These are phyloP conservation scores for Arthrobotrys pseudoclavata DNA, from an alignment of 2,329 filamentous ascomycete genomes.

Conservation along the genomic window DNA sequence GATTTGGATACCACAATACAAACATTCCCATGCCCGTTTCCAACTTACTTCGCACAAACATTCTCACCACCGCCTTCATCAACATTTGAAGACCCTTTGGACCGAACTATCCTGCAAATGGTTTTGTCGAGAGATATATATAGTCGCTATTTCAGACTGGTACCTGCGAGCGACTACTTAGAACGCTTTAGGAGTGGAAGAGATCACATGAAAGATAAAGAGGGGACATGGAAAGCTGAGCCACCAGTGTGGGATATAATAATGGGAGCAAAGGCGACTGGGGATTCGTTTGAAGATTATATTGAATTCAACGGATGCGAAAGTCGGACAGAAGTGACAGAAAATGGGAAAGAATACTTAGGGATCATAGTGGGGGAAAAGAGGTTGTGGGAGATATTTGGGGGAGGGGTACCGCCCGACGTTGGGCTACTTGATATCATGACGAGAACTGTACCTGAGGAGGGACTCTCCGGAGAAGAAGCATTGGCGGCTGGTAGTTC, in stretches of 20 bases:
- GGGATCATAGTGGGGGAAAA: slow-evolving; percentile 41
- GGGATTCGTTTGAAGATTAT: slow-evolving; percentile 47
- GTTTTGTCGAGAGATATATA: slow-evolving; percentile 31
- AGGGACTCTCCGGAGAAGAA: background rate
- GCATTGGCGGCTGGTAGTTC: background rate
- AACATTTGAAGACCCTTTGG: slow-evolving; percentile 28
- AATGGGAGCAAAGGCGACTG: slow-evolving; percentile 8
- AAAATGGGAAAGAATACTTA: slow-evolving; percentile 34
- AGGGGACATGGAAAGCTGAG: slow-evolving; percentile 30
- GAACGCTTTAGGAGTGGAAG: slow-evolving; percentile 61
- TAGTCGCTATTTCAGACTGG: slow-evolving; percentile 57
- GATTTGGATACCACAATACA: slow-evolving; percentile 61
- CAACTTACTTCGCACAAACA: slow-evolving; percentile 60
- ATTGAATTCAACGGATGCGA: slow-evolving; percentile 40
- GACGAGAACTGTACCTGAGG: background rate
- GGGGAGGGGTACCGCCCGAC: slow-evolving; percentile 25
- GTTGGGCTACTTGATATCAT: slow-evolving; percentile 3
- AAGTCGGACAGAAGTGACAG: background rate
- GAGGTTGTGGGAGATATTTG: slow-evolving; percentile 48
- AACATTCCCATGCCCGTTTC: slow-evolving; percentile 60
- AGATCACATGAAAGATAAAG: slow-evolving; percentile 60
- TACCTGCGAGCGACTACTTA: slow-evolving; percentile 58
- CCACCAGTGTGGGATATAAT: slow-evolving; percentile 44
- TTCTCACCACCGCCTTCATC: slow-evolving; percentile 56
- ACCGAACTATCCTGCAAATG: slow-evolving; percentile 27